A percentile compares a stretch with the other conserved stretches of the same genome.
phyloP scores from a whole-genome alignment of 2,329 filamentous ascomycete genomes.

The Xylaria sp. region DNA sequence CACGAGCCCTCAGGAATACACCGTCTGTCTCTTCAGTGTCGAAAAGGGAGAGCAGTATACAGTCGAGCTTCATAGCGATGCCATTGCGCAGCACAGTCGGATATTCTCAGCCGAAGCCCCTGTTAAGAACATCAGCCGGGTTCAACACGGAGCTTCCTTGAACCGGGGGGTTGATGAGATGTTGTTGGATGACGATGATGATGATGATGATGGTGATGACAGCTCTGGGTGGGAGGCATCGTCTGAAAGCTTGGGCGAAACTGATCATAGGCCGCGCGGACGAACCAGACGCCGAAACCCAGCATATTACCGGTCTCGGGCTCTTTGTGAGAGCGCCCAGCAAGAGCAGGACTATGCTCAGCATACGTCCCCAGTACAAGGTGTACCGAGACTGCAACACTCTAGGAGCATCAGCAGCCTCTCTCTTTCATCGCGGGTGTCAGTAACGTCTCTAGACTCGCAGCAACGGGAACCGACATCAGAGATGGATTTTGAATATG shows the following conservation, averaged over 20 bases:
- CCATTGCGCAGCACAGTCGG: not conserved
- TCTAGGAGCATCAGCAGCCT: not conserved
- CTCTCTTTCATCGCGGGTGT: conserved; percentile 1
- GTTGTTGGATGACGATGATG: not conserved
- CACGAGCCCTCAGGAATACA: not conserved
- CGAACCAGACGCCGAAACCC: not conserved
- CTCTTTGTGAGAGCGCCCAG: not conserved
- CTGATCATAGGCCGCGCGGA: not conserved
- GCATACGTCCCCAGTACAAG: not conserved
- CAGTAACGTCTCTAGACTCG: not conserved
- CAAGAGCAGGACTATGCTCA: not conserved
- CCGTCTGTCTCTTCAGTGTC: conserved; percentile 6
- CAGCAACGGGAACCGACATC: not conserved
- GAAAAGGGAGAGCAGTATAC: conserved; percentile 7
- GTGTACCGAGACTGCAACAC: not conserved
- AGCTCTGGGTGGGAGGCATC: not conserved
- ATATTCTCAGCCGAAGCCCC: conserved; percentile 8
- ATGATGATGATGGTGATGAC: too few relatives aligned
- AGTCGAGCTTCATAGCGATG: conserved; percentile 5
- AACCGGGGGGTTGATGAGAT: not conserved
- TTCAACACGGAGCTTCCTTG: not conserved
- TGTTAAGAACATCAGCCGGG: not conserved
- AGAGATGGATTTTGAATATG: too few relatives aligned
- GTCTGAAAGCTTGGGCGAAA: not conserved
- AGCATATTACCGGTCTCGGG: too few relatives aligned